These are phyloP conservation scores for Barnettozyma pratensis DNA, from an alignment of 805 yeast species.

Conservation along the genomic window DNA sequence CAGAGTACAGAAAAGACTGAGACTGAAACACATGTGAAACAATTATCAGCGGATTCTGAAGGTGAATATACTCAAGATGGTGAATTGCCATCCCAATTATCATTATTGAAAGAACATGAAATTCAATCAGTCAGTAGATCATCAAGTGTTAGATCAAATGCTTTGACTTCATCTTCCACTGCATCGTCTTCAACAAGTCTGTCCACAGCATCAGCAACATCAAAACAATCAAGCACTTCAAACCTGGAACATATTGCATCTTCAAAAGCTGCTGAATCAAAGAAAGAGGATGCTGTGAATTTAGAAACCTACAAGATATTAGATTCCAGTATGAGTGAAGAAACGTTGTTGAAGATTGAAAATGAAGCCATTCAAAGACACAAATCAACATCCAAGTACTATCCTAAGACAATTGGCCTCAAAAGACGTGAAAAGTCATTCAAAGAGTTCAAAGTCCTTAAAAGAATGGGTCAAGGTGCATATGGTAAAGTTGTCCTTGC, in stretches of 20 bases:
- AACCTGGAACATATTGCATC: background rate
- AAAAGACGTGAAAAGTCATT: conserved; percentile 67
- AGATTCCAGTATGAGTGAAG: conserved; percentile 26
- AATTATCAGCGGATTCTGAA: conserved; percentile 3
- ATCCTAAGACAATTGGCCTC: conserved; percentile 52
- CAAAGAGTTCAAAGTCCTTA: conserved; percentile 62
- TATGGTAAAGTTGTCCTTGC: conserved; percentile 91
- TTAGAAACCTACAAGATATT: conserved; percentile 15
- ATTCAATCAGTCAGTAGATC: conserved; percentile 23
- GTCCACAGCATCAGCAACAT: conserved; percentile 5
- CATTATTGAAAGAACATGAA: conserved; percentile 35
- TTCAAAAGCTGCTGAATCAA: background rate
- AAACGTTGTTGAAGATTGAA: conserved; percentile 41
- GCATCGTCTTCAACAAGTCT: conserved; percentile 13
- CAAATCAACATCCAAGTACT: conserved; percentile 29
- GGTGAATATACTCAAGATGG: conserved; percentile 28
- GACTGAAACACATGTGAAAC: background rate
- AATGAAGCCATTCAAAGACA: conserved; percentile 37
- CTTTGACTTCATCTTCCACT: conserved; percentile 14
- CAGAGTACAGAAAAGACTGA: background rate
- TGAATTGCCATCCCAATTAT: conserved; percentile 35
- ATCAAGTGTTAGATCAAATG: conserved; percentile 21
- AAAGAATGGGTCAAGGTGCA: conserved; percentile 93
- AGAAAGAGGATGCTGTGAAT: conserved; percentile 7
- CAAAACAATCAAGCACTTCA: conserved; percentile 6